Conservation (phyloP, 768 basidiomycete genomes). For the Amanita exitialis region DNA sequence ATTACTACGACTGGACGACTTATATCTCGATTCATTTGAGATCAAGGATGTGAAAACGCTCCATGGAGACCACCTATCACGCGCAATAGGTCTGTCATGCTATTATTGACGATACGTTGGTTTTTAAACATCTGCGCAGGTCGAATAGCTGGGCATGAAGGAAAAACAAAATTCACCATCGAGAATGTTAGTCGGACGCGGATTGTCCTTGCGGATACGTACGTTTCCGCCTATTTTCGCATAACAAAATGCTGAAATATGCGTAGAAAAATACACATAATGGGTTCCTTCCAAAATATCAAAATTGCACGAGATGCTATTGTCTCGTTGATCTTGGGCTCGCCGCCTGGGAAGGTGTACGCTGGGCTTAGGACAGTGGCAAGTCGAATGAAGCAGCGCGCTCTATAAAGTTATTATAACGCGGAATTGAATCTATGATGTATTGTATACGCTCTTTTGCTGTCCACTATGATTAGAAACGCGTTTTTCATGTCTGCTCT, state of each 20-base stretch:
- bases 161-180: constrained; percentile 97
- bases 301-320: constrained; percentile 95
- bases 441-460: no score
- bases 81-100: constrained; percentile 68
- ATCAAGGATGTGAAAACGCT: constrained; percentile 99
- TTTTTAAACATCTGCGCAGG: constrained; percentile 31
- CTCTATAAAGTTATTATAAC: constrained; percentile 32
- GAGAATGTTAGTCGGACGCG: constrained; percentile 95
- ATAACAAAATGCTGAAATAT: not conserved
- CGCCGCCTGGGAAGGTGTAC: constrained; percentile 91
- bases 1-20: constrained; percentile 87
- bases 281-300: constrained; percentile 98
- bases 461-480: no score
- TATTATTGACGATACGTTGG: not conserved
- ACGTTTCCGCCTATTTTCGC: constrained; percentile 20
- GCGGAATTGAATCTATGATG: not conserved
- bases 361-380: constrained; percentile 87
- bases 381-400: constrained; percentile 88
- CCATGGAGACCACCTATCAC: constrained; percentile 95
- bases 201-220: constrained; percentile 98
- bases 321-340: constrained; percentile 89
- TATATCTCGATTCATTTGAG: constrained; percentile 97
- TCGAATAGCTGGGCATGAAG: constrained; percentile 97
- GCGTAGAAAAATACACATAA: constrained; percentile 89
- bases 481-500: no score